Evolutionary conservation across 768 basidiomycete genomes (phyloP), one percentile per base, ranked within the genome.

Genomic region (Cytidiella melzeri): DNA sequence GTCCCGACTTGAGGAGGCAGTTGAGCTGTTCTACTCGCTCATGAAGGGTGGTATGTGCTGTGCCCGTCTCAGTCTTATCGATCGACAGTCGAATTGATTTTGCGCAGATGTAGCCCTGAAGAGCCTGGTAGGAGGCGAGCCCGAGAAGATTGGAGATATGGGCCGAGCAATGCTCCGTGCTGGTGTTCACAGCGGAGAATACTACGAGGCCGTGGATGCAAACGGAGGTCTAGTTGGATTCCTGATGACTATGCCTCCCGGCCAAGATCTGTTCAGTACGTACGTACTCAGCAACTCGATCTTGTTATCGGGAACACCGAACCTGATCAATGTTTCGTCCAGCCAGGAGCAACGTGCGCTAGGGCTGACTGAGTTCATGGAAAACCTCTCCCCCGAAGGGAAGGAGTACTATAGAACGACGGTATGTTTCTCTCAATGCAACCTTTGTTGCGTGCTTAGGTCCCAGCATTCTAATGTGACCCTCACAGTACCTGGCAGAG

Each of bases 91-190:
- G 21, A 10, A 25, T 23, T n/a, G n/a, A n/a, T n/a, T n/a, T 15
- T 28, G 21, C 11, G 15, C 10, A 58, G 57, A 58, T 25, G 11
- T 19, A 10, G 27, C 46, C 0, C 11, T 48, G 13, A 21, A n/a
- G 23, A 56, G 55, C 43, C 52, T 58, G 3, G 25, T 30, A n/a
- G 58, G 58, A 13, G 58, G 58, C 26, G 54, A 59, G n/a, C n/a
- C 41, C 12, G n/a, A 41, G 7, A 24, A 50, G 39, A 21, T 57
- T 3, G 20, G 11, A 12, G 30, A 34, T 5, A 21, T 59, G 41
- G 51, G 34, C 10, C 48, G 56, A 4, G 51, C 54, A 5, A 57
- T 59, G 56, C 23, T 59, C 24, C 51, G 44, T 13, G 58, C 58
- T 3, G 51, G 53, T 2, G 24, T 47, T n/a, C 43, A 47, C 26